These are phyloP conservation scores for Myxozyma geophila DNA, from an alignment of 805 yeast species.

Conservation along the genomic window DNA sequence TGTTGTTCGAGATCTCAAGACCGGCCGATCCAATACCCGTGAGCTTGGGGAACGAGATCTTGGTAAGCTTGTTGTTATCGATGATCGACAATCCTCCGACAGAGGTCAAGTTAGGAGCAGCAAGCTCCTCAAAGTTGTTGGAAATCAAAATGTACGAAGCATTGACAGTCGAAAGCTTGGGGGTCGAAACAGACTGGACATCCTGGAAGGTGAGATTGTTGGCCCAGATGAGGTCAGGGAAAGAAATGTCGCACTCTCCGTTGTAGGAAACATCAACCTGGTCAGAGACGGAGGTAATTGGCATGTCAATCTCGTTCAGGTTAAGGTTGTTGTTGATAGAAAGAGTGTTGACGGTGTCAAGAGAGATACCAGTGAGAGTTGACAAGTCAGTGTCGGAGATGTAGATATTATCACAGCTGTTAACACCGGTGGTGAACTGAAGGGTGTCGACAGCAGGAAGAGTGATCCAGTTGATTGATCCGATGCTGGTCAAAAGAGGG, in stretches of 20 bases:
- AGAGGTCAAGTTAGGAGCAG: constrained; percentile 53
- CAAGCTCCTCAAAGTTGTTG: constrained; percentile 57
- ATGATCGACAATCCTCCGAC: constrained; percentile 81
- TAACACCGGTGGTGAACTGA: constrained; percentile 71
- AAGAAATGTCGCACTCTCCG: constrained; percentile 66
- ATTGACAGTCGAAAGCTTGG: constrained; percentile 71
- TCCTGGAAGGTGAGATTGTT: constrained; percentile 86
- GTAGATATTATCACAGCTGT: constrained; percentile 69
- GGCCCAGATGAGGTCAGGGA: constrained; percentile 72
- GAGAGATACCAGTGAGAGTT: constrained; percentile 49
- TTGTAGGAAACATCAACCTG: constrained; percentile 81
- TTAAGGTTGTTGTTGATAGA: constrained; percentile 89
- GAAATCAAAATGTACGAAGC: constrained; percentile 80
- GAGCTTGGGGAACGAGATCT: constrained; percentile 70
- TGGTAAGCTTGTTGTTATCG: constrained; percentile 73
- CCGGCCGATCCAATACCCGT: constrained; percentile 83
- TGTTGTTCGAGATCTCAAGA: constrained; percentile 85
- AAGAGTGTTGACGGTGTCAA: constrained; percentile 46
- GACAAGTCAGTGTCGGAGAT: constrained; percentile 51
- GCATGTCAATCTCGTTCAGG: constrained; percentile 66
- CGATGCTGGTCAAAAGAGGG: constrained; percentile 81
- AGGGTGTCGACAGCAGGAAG: constrained; percentile 79
- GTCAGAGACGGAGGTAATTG: constrained; percentile 73
- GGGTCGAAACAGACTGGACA: constrained; percentile 72
- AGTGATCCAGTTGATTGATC: constrained; percentile 77